A percentile compares a stretch with the other conserved stretches of the same genome.
phyloP scores from a whole-genome alignment of 345 rosid species.

The Draba incana region DNA sequence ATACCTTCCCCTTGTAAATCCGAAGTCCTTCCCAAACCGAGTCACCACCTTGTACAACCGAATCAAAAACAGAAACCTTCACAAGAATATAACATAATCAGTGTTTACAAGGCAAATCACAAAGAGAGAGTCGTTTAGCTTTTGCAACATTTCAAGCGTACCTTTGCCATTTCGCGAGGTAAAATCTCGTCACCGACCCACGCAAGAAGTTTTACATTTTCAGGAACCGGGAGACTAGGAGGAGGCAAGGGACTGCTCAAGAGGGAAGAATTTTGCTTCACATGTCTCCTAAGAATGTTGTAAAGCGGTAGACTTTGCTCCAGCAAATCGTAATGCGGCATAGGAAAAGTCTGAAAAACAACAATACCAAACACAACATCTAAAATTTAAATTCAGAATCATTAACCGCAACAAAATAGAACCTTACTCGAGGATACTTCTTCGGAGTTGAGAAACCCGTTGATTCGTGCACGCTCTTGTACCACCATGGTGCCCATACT shows the following conservation, averaged over 20 bases:
- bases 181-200: slow-evolving; percentile 91
- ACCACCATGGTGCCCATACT: slow-evolving; percentile 92
- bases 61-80: slow-evolving; percentile 91
- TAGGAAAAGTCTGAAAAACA: slow-evolving; percentile 63
- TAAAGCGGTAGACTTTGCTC: slow-evolving; percentile 85
- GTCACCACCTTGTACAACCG: slow-evolving; percentile 93
- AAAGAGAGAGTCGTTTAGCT: slow-evolving; percentile 8
- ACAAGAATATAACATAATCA: slow-evolving; percentile 15
- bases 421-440: slow-evolving; percentile 62
- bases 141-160: slow-evolving; percentile 39
- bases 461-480: slow-evolving; percentile 63
- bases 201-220: slow-evolving; percentile 73
- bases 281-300: slow-evolving; percentile 67
- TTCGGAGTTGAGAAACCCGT: slow-evolving; percentile 56
- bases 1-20: slow-evolving; percentile 66
- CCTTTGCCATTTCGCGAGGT: slow-evolving; percentile 83
- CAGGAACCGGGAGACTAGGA: slow-evolving; percentile 79
- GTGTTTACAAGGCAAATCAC: not conserved
- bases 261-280: slow-evolving; percentile 49
- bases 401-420: not conserved
- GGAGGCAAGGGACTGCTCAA: slow-evolving; percentile 53
- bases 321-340: slow-evolving; percentile 63
- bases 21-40: slow-evolving; percentile 97
- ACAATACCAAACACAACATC: not conserved
- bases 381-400: slow-evolving; percentile 13